Percentiles rank a stretch among this genome's conserved stretches.
Evolutionary conservation across 495 filamentous ascomycete genomes (phyloP).

Genomic region (Penicillium atrosanguineum): DNA sequence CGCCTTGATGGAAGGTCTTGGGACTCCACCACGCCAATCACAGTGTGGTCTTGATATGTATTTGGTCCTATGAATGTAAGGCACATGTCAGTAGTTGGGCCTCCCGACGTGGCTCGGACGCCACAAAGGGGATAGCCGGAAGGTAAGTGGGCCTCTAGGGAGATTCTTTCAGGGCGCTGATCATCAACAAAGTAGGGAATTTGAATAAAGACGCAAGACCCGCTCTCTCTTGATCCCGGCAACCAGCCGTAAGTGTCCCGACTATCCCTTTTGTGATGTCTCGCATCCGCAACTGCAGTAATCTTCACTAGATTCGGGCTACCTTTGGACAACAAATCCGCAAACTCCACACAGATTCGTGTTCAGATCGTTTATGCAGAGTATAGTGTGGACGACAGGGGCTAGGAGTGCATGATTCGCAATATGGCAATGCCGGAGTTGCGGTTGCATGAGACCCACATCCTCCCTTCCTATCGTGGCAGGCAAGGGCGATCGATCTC

Average conservation of each 20-base stretch:
- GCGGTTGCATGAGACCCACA: constrained; percentile 16
- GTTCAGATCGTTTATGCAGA: background rate
- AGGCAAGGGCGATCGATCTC: constrained; percentile 16
- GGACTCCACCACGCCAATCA: constrained; percentile 25
- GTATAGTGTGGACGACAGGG: background rate
- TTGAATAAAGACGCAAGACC: constrained; percentile 12
- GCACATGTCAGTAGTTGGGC: constrained; percentile 26
- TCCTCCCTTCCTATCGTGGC: constrained; percentile 2
- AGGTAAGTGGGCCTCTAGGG: constrained; percentile 2
- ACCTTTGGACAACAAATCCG: background rate
- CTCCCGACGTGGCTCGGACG: constrained; percentile 17
- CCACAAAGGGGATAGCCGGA: constrained; percentile 19
- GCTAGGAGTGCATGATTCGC: constrained; percentile 12
- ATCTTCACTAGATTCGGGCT: background rate
- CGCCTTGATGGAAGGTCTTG: constrained; percentile 17
- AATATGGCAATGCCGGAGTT: constrained; percentile 6
- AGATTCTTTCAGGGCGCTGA: background rate
- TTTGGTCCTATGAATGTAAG: constrained; percentile 28
- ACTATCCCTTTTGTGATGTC: constrained; percentile 27
- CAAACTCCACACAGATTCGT: constrained; percentile 6
- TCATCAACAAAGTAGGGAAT: constrained; percentile 15
- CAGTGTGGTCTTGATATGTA: constrained; percentile 5
- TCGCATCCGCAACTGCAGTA: constrained; percentile 14
- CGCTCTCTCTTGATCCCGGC: constrained; percentile 4
- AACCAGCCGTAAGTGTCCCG: constrained; percentile 3